phyloP scores from a whole-genome alignment of 1,139 yeast genomes.

The Lodderomyces oxycetoniae region DNA sequence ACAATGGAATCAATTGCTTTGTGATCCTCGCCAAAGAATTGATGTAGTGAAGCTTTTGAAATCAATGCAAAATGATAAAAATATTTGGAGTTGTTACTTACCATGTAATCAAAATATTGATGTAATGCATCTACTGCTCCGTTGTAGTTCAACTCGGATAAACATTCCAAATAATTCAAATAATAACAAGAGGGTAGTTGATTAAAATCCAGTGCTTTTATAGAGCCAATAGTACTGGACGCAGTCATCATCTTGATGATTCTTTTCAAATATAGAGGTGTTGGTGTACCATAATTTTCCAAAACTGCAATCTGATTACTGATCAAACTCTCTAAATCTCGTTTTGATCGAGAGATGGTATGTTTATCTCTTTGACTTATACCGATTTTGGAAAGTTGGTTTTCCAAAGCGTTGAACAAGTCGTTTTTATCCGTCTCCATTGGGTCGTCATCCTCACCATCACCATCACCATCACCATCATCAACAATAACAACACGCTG shows the following conservation, averaged over 20 bases:
- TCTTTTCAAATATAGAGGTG: slow-evolving; percentile 43
- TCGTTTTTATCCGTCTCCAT: no score
- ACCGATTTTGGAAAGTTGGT: slow-evolving; percentile 2
- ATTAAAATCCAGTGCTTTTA: slow-evolving; percentile 44
- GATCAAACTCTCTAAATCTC: slow-evolving; percentile 49
- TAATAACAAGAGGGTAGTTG: slow-evolving; percentile 62
- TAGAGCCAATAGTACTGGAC: slow-evolving; percentile 20
- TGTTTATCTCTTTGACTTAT: not conserved
- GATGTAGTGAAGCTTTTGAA: slow-evolving; percentile 73
- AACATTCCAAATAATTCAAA: slow-evolving; percentile 58
- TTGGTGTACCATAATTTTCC: slow-evolving; percentile 50
- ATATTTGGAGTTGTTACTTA: slow-evolving; percentile 59
- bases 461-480: not conserved
- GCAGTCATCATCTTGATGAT: slow-evolving; percentile 45
- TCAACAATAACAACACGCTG: not conserved
- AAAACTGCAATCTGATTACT: slow-evolving; percentile 54
- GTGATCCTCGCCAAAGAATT: slow-evolving; percentile 66
- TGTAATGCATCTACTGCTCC: slow-evolving; percentile 70
- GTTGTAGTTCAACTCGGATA: slow-evolving; percentile 63
- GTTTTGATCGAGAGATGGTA: slow-evolving; percentile 26
- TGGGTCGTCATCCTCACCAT: no score
- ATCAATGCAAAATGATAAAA: slow-evolving; percentile 80
- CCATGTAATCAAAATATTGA: slow-evolving; percentile 82
- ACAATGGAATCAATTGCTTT: slow-evolving; percentile 79
- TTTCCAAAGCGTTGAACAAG: slow-evolving; percentile 2